Percentiles rank a stretch among this genome's conserved stretches.
Evolutionary conservation across 2,329 filamentous ascomycete species (phyloP).

Genomic region (Trichoderma sp.): DNA sequence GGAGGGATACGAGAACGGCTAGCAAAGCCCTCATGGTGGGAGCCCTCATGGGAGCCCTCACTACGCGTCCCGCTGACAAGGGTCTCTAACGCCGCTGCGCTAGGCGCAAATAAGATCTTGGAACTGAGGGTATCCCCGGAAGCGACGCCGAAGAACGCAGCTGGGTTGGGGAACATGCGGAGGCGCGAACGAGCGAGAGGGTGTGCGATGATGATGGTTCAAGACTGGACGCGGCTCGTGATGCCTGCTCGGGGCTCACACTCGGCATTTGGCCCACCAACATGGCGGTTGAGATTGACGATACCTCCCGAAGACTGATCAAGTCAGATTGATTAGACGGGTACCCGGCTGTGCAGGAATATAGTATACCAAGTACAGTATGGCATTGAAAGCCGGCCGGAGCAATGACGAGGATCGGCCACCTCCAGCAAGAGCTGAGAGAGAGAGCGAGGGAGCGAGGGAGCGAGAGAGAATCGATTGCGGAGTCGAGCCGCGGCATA

Average conservation of each 20-base stretch:
- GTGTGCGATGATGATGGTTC: not conserved
- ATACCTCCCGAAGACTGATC: not conserved
- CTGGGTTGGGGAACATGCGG: not conserved
- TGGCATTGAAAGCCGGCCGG: not conserved
- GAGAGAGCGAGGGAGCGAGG: too few relatives aligned
- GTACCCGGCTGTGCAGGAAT: too few relatives aligned
- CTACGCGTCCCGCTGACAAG: not conserved
- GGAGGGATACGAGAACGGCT: constrained; percentile 7
- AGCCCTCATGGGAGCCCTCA: not conserved
- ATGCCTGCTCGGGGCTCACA: not conserved
- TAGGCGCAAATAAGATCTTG: constrained; percentile 3
- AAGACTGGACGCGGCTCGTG: not conserved
- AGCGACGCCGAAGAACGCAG: not conserved
- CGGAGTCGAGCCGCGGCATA: not conserved
- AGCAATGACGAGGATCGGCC: not conserved
- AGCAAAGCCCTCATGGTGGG: not conserved
- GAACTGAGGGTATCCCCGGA: not conserved
- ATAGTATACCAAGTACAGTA: too few relatives aligned
- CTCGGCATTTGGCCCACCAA: not conserved
- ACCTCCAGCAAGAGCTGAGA: too few relatives aligned
- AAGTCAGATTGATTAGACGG: not conserved
- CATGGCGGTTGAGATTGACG: not conserved
- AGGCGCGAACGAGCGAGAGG: not conserved
- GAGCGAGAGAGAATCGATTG: not conserved
- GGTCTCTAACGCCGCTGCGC: not conserved